Conservation (phyloP, 768 basidiomycete species). For the Hygrophorus pudorinus region DNA sequence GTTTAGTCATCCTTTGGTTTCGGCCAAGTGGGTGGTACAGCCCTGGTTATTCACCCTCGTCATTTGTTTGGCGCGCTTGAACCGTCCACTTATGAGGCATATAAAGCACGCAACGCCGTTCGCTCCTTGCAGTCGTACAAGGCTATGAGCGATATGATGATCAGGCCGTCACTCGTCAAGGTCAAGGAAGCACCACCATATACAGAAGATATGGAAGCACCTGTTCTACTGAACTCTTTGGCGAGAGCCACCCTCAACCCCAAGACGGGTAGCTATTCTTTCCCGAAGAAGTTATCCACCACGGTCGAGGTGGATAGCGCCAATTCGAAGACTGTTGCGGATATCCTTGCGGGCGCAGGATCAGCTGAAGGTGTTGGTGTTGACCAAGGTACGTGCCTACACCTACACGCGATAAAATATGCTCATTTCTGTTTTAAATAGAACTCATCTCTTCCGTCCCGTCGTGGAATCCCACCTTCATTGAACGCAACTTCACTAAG, state of each 20-base stretch:
- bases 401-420: not conserved
- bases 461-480: conserved; percentile 78
- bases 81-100: conserved; percentile 67
- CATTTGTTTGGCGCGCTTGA: conserved; percentile 82
- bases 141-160: conserved; percentile 94
- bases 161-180: conserved; percentile 84
- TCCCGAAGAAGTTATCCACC: conserved; percentile 52
- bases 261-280: conserved; percentile 83
- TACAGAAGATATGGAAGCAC: conserved; percentile 71
- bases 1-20: conserved; percentile 91
- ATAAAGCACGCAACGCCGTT: conserved; percentile 55
- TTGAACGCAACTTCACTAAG: conserved; percentile 87
- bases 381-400: conserved; percentile 60
- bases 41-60: conserved; percentile 81
- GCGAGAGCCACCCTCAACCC: conserved; percentile 74
- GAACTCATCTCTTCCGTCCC: conserved; percentile 92
- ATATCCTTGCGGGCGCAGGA: conserved; percentile 24
- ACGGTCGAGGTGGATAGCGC: conserved; percentile 44
- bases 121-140: conserved; percentile 73
- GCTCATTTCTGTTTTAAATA: conserved; percentile 16
- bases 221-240: conserved; percentile 85
- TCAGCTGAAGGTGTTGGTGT: conserved; percentile 71
- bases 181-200: conserved; percentile 94
- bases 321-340: conserved; percentile 58
- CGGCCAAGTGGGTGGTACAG: conserved; percentile 95